Evolutionary conservation across 1,139 yeast genomes (phyloP), one percentile per base, ranked within the genome.

Genomic region (Geotrichum fermentans): DNA sequence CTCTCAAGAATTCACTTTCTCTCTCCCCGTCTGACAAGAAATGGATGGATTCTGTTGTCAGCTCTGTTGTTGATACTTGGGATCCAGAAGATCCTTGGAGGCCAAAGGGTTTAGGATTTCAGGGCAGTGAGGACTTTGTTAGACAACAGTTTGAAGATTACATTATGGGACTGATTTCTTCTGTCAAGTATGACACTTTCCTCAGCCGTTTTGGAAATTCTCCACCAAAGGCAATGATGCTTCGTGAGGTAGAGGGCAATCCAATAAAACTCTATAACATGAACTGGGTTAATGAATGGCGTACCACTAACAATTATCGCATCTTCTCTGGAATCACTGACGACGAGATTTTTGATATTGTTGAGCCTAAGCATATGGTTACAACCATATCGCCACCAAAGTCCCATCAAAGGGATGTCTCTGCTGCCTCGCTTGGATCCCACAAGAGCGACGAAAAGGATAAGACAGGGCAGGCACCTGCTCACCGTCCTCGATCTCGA

Each of bases 71-170:
- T 49, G 60, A 56, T 26, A 58, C 70, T 1, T 68, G 79, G 77
- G 62, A 71, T 59, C 66, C 73, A 53, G 68, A 71, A 51, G 71
- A 74, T 49, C 65, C 69, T 51, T 65, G 66, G 62, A 61, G 73
- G 22, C 75, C 81, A 1, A 70, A 71, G 53, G 77, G 74, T 46
- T 69, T 69, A 17, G 67, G 66, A 1, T 83, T 74, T 61, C 67
- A 70, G 41, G 97, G 97, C 1, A 86, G 89, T 58, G 97, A 92
- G 59, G 98, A 92, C 65, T 86, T 83, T 59, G 83, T 92, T 33
- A 72, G 98, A 49, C 77, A 82, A 66, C 88, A 82, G 58, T 90
- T 90, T 67, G 98, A 92, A 62, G 97, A 89, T 60, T 92, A 92
- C 62, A 67, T 90, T 33, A 75, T 84, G 55, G 87, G 95, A 14